A percentile compares a stretch with the other conserved stretches of the same genome.
These are phyloP conservation scores for barley (Hordeum vulgare) DNA, from an alignment of 176 grass and related monocot species.

Conservation along the genomic window DNA sequence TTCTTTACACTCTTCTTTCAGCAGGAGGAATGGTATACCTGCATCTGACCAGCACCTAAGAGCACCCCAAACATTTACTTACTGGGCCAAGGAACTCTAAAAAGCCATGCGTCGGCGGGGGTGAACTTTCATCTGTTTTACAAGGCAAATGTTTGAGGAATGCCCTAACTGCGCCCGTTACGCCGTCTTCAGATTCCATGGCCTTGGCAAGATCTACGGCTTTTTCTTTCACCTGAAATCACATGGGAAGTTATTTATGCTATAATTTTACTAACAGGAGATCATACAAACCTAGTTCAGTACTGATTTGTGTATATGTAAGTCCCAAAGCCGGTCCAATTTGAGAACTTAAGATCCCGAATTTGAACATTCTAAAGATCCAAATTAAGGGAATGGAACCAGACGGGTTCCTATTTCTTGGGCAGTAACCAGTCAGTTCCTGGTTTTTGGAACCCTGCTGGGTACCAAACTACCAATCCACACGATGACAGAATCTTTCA, in stretches of 20 bases:
- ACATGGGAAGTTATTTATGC: neutral
- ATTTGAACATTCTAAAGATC: neutral
- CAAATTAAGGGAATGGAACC: neutral
- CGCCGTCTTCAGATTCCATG: slow-evolving; percentile 76
- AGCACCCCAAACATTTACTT: slow-evolving; percentile 52
- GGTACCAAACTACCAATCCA: neutral
- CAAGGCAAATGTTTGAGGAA: slow-evolving; percentile 79
- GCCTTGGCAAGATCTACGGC: slow-evolving; percentile 66
- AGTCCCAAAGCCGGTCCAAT: neutral
- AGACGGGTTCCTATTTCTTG: neutral
- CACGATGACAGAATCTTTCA: neutral
- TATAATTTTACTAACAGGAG: neutral
- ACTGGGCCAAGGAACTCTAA: slow-evolving; percentile 23
- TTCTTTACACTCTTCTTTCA: neutral
- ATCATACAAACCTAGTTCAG: neutral
- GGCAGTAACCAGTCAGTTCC: neutral
- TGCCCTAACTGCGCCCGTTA: slow-evolving; percentile 69
- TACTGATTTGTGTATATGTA: neutral
- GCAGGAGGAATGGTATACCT: neutral
- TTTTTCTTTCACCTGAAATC: slow-evolving; percentile 67
- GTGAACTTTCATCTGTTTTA: neutral
- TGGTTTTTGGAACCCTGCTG: neutral
- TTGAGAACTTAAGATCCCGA: neutral
- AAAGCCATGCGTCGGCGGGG: neutral
- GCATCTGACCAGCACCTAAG: neutral